These are phyloP conservation scores for Sisymbrium irio DNA, from an alignment of 345 rosid genomes.

Conservation along the genomic window DNA sequence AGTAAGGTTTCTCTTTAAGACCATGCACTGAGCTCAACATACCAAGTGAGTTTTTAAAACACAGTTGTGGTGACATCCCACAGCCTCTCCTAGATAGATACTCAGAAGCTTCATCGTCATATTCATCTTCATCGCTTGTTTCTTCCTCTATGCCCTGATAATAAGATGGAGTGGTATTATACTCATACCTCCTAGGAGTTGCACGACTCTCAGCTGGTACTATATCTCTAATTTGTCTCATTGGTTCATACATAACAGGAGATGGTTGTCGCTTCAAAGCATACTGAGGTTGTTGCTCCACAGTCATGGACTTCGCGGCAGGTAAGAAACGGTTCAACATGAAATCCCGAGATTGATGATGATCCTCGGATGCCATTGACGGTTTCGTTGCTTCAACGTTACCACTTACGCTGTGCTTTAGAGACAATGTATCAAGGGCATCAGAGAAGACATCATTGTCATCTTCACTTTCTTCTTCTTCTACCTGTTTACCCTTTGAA, in stretches of 20 bases:
- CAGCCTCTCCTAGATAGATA: slow-evolving; percentile 64
- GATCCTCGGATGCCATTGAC: slow-evolving; percentile 51
- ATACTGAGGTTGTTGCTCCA: slow-evolving; percentile 57
- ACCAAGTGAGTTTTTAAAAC: slow-evolving; percentile 60
- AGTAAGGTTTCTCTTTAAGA: slow-evolving; percentile 48
- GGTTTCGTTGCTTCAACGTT: slow-evolving; percentile 33
- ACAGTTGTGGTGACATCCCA: slow-evolving; percentile 70
- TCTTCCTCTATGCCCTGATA: slow-evolving; percentile 7
- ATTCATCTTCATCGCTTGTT: slow-evolving; percentile 43
- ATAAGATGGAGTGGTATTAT: slow-evolving; percentile 8
- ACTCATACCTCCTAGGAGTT: slow-evolving; percentile 32
- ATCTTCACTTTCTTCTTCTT: slow-evolving; percentile 20
- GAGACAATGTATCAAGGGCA: slow-evolving; percentile 67
- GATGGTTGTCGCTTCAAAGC: slow-evolving; percentile 49
- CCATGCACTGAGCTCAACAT: slow-evolving; percentile 67
- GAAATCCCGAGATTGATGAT: slow-evolving; percentile 60
- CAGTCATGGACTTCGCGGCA: slow-evolving; percentile 86
- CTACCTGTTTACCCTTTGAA: slow-evolving; percentile 27
- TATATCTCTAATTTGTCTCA: slow-evolving; percentile 32
- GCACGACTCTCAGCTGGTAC: slow-evolving; percentile 21
- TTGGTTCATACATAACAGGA: slow-evolving; percentile 41
- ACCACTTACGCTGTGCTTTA: slow-evolving; percentile 49
- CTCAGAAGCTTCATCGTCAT: slow-evolving; percentile 41
- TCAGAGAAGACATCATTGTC: slow-evolving; percentile 63
- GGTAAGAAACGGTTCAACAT: slow-evolving; percentile 94